These are phyloP conservation scores for Rhizopus stolonifer DNA, from an alignment of 371 early-diverging fungal species.

Conservation along the genomic window DNA sequence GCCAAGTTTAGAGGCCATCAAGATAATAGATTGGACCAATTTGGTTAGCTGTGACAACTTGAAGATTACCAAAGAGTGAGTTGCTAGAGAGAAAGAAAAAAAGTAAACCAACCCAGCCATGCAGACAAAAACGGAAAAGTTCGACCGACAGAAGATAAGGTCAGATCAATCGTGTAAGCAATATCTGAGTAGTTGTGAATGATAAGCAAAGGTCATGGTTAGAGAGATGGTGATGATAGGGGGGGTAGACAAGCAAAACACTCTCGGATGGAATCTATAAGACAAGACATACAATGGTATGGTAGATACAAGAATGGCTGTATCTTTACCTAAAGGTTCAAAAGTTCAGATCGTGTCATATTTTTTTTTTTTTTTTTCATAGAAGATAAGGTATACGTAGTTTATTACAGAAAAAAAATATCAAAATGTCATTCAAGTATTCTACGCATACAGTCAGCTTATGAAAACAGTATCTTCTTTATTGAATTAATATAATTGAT, in stretches of 20 bases:
- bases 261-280: conserved; percentile 24
- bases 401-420: too few species aligned
- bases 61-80: conserved; percentile 50
- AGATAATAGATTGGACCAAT: conserved; percentile 42
- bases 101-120: conserved; percentile 53
- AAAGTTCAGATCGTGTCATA: conserved; percentile 51
- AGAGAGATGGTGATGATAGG: conserved; percentile 47
- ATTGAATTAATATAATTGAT: too few species aligned
- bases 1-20: conserved; percentile 57
- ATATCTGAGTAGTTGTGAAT: conserved; percentile 52
- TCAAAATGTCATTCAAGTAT: too few species aligned
- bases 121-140: conserved; percentile 55
- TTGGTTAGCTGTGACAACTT: conserved; percentile 50
- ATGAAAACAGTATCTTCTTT: too few species aligned
- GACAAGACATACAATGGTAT: conserved; percentile 35
- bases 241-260: conserved; percentile 31
- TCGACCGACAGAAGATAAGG: conserved; percentile 44
- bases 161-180: conserved; percentile 48
- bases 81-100: conserved; percentile 48
- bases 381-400: conserved; percentile 48
- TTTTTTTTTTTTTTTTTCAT: conserved; percentile 31
- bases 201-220: conserved; percentile 51
- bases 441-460: too few species aligned
- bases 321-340: conserved; percentile 52
- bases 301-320: conserved; percentile 37